Percentiles rank a stretch among this genome's conserved stretches.
These are phyloP conservation scores for Phytophthora idaei DNA, from an alignment of 352 stramenopile species.

Conservation along the genomic window DNA sequence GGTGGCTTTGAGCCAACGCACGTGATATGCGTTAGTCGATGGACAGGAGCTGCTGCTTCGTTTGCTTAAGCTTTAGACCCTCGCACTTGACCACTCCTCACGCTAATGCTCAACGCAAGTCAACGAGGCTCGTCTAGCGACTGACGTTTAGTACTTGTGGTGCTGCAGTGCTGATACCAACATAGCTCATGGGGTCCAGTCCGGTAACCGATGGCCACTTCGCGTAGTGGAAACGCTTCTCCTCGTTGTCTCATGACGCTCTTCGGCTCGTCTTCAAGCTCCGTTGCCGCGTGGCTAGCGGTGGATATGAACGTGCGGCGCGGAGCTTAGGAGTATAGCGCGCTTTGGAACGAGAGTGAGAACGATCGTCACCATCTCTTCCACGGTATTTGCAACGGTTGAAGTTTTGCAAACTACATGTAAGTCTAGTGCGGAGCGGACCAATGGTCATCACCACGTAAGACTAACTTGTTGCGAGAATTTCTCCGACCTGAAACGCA, in stretches of 20 bases:
- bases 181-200: not conserved
- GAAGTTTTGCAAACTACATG: conserved; percentile 13
- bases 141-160: conserved; percentile 14
- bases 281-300: not conserved
- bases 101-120: conserved; percentile 12
- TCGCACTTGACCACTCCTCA: conserved; percentile 4
- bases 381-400: conserved; percentile 30
- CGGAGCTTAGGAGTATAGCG: not conserved
- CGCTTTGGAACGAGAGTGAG: conserved; percentile 8
- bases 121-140: conserved; percentile 20
- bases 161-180: conserved; percentile 14
- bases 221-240: conserved; percentile 16
- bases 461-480: conserved; percentile 26
- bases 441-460: conserved; percentile 17
- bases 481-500: conserved; percentile 32
- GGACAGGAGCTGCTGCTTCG: conserved; percentile 4
- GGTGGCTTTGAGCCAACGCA: not conserved
- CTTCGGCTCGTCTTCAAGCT: conserved; percentile 14
- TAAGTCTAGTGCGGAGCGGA: not conserved
- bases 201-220: conserved; percentile 33
- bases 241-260: conserved; percentile 29
- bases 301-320: not conserved
- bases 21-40: conserved; percentile 16
- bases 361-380: conserved; percentile 22
- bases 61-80: conserved; percentile 7